Evolutionary conservation across 2,329 filamentous ascomycete species (phyloP), one percentile per base, ranked within the genome.

Genomic region (Orbilia ellipsospora): DNA sequence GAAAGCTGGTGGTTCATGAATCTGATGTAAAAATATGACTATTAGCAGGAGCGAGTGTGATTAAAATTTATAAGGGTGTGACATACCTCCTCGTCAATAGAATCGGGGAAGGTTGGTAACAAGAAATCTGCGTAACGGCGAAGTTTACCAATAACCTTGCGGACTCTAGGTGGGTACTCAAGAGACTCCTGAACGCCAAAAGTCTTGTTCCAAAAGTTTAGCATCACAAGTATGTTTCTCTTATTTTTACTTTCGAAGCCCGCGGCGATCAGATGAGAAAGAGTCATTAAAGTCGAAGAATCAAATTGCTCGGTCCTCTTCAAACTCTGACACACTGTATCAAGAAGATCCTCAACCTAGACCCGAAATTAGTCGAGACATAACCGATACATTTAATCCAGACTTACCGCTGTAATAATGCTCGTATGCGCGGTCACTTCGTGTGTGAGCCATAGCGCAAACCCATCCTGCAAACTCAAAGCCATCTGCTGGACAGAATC

Each of bases 161-260:
- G 88, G 4, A 97, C 84, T 31, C 84, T 84, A 10, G 86, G 82
- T 0, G 93, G 90, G 81, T 92, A 94, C 23, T 87, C 83, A 0
- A 93, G 80, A 4, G 83, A 83, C 2, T 87, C 84, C 45, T 87
- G 85, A 15, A 86, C 83, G 18, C 89, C 89, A 79, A 92, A 93
- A 0, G 89, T 86, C 0, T 82, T 81, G 78, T 93, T 94, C 93
- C 93, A 97, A 76, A 74, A 74, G 20, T 74, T 55, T 8, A 74
- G 13, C 45, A 67, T 74, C 1, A 56, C 61, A n/a, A 74, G 18
- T 7, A 74, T 63, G 20, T 68, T 68, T 42, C 52, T 59, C 51
- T 63, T 62, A 40, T 63, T 55, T 36, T 64, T 64, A 52, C 63
- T 63, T 50, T 74, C 70, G 20, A 74, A 74, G 6, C 63, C 64